Evolutionary conservation across 2,329 filamentous ascomycete species (phyloP), one percentile per base, ranked within the genome.

Genomic region (Colletotrichum plurivorum): DNA sequence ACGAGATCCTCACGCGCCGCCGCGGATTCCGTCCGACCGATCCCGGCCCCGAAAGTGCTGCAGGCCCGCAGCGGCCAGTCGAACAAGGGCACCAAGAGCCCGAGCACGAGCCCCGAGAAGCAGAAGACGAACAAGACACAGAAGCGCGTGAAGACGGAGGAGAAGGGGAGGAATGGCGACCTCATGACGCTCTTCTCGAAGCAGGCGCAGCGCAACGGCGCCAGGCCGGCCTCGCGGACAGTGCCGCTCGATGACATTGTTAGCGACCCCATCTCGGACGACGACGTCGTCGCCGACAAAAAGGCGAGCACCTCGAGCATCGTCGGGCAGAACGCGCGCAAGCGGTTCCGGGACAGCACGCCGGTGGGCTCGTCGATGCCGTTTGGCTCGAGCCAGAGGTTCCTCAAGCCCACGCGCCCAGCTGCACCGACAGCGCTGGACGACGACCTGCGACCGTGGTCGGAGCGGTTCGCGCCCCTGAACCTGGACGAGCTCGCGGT

Each of bases 401-500:
- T 90, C 69, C 75, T 88, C 25, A 84, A 79, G 69, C 87, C 84
- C 13, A 74, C 81, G 9, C 73, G 75, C 10, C 75, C 76, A 3
- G 71, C 75, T 20, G 75, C 76, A 27, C 78, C 78, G 15, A 73
- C 74, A 8, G 71, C 72, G 4, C 48, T 75, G 7, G 82, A 84
- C 56, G 84, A 88, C 43, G 91, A 94, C 72, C 80, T 85, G 56
- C 88, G 92, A 60, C 94, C 95, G 3, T 98, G 95, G 95, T 93
- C 93, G 16, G 95, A 98, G 73, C 89, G 91, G 73, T 98, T 94
- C 79, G 91, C 89, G 2, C 95, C 95, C 0, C 75, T 79, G 3
- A 92, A 88, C 73, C 79, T 98, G 13, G 90, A 94, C 16, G 95
- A 98, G 81, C 84, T 99, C 53, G 95, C 93, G 0, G 95, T 99